Evolutionary conservation across 2,329 filamentous ascomycete genomes (phyloP).

Genomic region (Trichoderma sp.): DNA sequence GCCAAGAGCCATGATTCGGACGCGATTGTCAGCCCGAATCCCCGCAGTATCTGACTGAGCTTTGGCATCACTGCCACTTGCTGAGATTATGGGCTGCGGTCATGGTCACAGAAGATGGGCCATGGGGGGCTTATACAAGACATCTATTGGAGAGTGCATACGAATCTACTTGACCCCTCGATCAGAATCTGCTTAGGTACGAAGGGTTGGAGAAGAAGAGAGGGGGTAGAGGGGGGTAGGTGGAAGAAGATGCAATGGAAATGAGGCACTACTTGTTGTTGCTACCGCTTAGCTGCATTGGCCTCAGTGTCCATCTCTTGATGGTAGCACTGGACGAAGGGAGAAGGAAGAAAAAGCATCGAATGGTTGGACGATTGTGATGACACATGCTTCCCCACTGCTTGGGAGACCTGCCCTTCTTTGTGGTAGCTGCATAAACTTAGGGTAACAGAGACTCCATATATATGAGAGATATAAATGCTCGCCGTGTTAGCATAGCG

Average conservation of each 20-base stretch:
- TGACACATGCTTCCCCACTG: slow-evolving; percentile 13
- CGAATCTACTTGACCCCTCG: not conserved
- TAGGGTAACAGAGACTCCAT: not conserved
- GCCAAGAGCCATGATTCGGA: not conserved
- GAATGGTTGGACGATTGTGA: slow-evolving; percentile 1
- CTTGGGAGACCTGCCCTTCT: not conserved
- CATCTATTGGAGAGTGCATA: not conserved
- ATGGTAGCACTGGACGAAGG: not conserved
- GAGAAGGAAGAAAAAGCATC: not conserved
- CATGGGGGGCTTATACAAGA: not conserved
- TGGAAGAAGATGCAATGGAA: not conserved
- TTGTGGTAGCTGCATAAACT: slow-evolving; percentile 10
- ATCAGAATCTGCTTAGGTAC: not conserved
- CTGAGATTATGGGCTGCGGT: not conserved
- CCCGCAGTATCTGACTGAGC: not conserved
- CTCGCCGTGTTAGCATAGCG: not conserved
- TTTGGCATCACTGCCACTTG: not conserved
- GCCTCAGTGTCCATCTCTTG: not conserved
- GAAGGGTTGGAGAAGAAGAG: not conserved
- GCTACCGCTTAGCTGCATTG: not conserved
- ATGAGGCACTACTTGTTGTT: not conserved
- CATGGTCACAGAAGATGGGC: not conserved
- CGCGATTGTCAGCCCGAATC: slow-evolving; percentile 3
- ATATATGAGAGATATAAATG: slow-evolving; percentile 16
- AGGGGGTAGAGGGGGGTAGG: not conserved